phyloP scores from a whole-genome alignment of 202 grass and related monocot species.

The Panicum hallii region DNA sequence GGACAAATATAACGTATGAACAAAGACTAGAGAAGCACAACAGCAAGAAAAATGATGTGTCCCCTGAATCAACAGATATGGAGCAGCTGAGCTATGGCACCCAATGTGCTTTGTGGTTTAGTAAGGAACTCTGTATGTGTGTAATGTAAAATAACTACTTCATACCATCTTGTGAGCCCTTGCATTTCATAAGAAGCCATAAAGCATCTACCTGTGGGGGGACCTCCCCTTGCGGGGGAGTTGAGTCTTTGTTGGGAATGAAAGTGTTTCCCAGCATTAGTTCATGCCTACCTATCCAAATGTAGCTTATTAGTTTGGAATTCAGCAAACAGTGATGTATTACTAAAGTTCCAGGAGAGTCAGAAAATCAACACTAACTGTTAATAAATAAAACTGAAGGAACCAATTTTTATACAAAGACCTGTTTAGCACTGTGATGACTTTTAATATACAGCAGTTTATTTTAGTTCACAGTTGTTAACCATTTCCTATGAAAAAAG shows the following conservation, averaged over 20 bases:
- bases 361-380: constrained; percentile 10
- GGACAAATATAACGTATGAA: constrained; percentile 27
- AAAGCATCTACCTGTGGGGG: constrained; percentile 69
- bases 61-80: not conserved
- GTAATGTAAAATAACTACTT: too few relatives aligned
- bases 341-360: constrained; percentile 31
- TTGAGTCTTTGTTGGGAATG: constrained; percentile 59
- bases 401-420: not conserved
- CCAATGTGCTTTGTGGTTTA: not conserved
- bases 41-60: not conserved
- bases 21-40: constrained; percentile 4
- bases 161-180: too few relatives aligned
- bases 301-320: constrained; percentile 57
- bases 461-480: constrained; percentile 3
- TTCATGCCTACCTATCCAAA: constrained; percentile 85
- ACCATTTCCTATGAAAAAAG: not conserved
- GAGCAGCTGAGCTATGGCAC: constrained; percentile 1
- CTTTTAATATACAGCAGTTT: constrained; percentile 8
- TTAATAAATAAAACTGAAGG: constrained; percentile 21
- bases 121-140: too few relatives aligned
- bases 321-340: constrained; percentile 23
- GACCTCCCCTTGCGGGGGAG: constrained; percentile 64
- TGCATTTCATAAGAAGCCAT: constrained; percentile 45
- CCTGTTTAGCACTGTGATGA: not conserved
- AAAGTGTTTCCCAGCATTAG: constrained; percentile 94